phyloP scores from a whole-genome alignment of 257 asterid genomes.

The Linderniella brevidens region DNA sequence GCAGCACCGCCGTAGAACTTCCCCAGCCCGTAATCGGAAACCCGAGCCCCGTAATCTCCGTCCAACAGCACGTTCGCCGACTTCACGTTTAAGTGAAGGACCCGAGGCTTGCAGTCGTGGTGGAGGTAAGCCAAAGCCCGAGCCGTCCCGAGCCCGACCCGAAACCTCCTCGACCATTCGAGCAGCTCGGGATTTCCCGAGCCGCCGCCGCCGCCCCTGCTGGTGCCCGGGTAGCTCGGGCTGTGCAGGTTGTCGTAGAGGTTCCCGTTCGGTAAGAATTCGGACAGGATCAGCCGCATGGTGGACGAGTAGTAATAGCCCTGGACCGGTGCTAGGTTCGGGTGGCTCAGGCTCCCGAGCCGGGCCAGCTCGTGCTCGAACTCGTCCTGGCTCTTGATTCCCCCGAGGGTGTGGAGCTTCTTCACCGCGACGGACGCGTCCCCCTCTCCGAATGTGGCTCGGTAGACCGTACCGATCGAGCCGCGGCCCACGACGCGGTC shows the following conservation, averaged over 20 bases:
- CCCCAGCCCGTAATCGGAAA: conserved; percentile 65
- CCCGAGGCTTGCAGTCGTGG: conserved; percentile 81
- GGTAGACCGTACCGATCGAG: conserved; percentile 80
- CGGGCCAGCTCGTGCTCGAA: conserved; percentile 78
- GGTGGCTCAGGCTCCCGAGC: conserved; percentile 48
- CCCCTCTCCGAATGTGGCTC: conserved; percentile 58
- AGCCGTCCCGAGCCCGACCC: conserved; percentile 67
- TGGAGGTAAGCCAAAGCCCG: conserved; percentile 70
- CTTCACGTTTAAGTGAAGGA: conserved; percentile 77
- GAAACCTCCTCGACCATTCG: conserved; percentile 65
- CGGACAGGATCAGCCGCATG: conserved; percentile 60
- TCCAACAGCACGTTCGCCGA: conserved; percentile 66
- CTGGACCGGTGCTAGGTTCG: conserved; percentile 58
- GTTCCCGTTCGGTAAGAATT: conserved; percentile 56
- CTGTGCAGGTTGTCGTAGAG: conserved; percentile 67
- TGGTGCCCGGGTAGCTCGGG: conserved; percentile 45
- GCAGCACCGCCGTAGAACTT: conserved; percentile 44
- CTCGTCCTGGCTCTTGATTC: conserved; percentile 72
- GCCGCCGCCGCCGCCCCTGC: conserved; percentile 29
- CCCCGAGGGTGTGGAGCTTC: conserved; percentile 70
- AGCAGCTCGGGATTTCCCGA: conserved; percentile 52
- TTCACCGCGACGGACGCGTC: conserved; percentile 72
- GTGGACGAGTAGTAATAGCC: conserved; percentile 92
- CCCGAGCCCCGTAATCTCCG: conserved; percentile 29
- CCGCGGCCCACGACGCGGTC: conserved; percentile 79